Percentiles rank a stretch among this genome's conserved stretches.
These are phyloP conservation scores for Talaromyces sp. DNA, from an alignment of 2,329 filamentous ascomycete species.

Conservation along the genomic window DNA sequence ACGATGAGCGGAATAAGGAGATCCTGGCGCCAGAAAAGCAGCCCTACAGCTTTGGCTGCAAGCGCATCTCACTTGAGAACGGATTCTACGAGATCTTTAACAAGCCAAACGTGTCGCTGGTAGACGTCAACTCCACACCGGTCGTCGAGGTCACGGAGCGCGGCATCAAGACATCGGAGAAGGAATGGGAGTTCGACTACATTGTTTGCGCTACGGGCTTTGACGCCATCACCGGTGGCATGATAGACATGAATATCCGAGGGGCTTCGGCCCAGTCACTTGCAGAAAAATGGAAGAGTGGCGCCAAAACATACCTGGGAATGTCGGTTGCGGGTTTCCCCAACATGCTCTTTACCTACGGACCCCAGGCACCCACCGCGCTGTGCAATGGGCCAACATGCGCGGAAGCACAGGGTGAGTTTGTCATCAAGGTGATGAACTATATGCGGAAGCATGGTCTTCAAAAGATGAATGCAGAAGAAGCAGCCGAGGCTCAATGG, in stretches of 20 bases:
- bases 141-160: slow-evolving; percentile 34
- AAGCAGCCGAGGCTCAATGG: neutral
- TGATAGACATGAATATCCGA: slow-evolving; percentile 28
- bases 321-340: slow-evolving; percentile 36
- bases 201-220: slow-evolving; percentile 39
- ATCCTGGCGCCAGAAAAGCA: slow-evolving; percentile 49
- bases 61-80: slow-evolving; percentile 45
- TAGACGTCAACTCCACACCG: slow-evolving; percentile 39
- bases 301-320: slow-evolving; percentile 36
- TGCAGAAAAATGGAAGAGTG: slow-evolving; percentile 29
- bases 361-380: slow-evolving; percentile 3
- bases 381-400: slow-evolving; percentile 3
- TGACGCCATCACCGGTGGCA: slow-evolving; percentile 33
- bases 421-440: neutral
- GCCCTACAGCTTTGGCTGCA: slow-evolving; percentile 51
- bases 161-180: slow-evolving; percentile 37
- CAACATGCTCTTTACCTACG: slow-evolving; percentile 28
- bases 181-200: slow-evolving; percentile 30
- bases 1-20: slow-evolving; percentile 46
- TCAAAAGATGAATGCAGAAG: neutral
- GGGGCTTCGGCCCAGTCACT: slow-evolving; percentile 23
- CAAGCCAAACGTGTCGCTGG: slow-evolving; percentile 41
- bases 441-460: neutral
- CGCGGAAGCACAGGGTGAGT: slow-evolving; percentile 3
- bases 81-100: slow-evolving; percentile 48